These are phyloP conservation scores for Clarireedia hainanense DNA, from an alignment of 2,329 filamentous ascomycete genomes.

Conservation along the genomic window DNA sequence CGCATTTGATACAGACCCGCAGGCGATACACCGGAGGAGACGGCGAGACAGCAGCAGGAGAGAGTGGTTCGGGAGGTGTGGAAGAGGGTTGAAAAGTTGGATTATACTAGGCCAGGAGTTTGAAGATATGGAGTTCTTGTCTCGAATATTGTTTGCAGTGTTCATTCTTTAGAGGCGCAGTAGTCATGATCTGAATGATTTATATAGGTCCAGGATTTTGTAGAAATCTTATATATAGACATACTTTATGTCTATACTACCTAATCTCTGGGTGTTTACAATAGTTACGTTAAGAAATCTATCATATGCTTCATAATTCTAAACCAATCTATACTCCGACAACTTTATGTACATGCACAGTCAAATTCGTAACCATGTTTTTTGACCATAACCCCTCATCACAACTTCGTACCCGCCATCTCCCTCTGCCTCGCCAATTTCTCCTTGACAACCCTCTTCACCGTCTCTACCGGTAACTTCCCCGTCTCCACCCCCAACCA, in stretches of 20 bases:
- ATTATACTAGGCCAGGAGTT: slow-evolving; percentile 58
- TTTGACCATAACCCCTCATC: background rate
- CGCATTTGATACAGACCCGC: slow-evolving; percentile 38
- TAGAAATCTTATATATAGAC: background rate
- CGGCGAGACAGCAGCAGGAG: slow-evolving; percentile 59
- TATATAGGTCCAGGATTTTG: background rate
- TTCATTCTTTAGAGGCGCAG: background rate
- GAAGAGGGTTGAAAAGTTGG: slow-evolving; percentile 56
- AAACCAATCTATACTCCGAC: too few species aligned
- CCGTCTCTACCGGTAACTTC: slow-evolving; percentile 48
- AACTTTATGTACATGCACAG: background rate
- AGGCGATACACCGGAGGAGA: slow-evolving; percentile 52
- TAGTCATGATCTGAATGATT: background rate
- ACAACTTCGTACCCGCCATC: background rate
- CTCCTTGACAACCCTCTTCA: slow-evolving; percentile 43
- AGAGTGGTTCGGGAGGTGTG: slow-evolving; percentile 65
- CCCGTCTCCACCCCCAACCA: slow-evolving; percentile 50
- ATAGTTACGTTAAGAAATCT: too few species aligned
- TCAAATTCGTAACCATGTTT: background rate
- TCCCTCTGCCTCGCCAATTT: slow-evolving; percentile 10
- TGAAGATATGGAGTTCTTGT: background rate
- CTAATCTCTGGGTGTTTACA: too few species aligned
- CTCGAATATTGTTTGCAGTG: too few species aligned
- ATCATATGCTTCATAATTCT: too few species aligned
- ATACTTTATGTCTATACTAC: too few species aligned